Conservation (phyloP, 129 eudicot genomes). For the Flaveria sonorensis region DNA sequence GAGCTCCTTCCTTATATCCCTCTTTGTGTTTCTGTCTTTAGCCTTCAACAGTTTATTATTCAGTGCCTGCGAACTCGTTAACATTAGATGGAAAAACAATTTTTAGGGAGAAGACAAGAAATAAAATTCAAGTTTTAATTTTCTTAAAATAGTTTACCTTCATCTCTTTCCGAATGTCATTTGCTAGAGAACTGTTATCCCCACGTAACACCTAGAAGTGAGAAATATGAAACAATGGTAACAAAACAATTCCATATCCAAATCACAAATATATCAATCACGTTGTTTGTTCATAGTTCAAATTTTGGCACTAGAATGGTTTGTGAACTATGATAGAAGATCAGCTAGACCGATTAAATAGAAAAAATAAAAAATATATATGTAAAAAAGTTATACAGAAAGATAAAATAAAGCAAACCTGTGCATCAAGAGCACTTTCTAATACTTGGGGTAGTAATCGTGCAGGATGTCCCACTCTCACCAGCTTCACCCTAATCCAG, state of each 20-base stretch:
- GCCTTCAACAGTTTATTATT: conserved; percentile 83
- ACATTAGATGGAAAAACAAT: not conserved
- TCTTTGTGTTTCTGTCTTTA: conserved; percentile 85
- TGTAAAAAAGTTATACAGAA: not conserved
- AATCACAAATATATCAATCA: not conserved
- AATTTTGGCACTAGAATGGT: not conserved
- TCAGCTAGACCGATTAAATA: not conserved
- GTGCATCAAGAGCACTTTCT: conserved; percentile 96
- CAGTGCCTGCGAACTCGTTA: conserved; percentile 50
- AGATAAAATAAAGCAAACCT: conserved; percentile 42
- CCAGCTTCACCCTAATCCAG: conserved; percentile 80
- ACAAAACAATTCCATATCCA: not conserved
- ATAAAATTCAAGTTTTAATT: not conserved
- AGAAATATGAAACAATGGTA: not conserved
- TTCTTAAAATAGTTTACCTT: conserved; percentile 49
- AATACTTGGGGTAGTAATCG: conserved; percentile 93
- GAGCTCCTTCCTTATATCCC: conserved; percentile 90
- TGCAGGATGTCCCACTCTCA: conserved; percentile 99
- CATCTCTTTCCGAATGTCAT: conserved; percentile 98
- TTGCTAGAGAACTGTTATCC: conserved; percentile 93
- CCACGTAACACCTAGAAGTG: conserved; percentile 79
- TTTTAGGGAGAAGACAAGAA: not conserved
- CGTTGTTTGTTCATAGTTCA: not conserved
- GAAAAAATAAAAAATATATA: not conserved
- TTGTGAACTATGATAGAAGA: conserved; percentile 1